These are phyloP conservation scores for Blastobotrys peoriensis DNA, from an alignment of 805 yeast genomes.

Conservation along the genomic window DNA sequence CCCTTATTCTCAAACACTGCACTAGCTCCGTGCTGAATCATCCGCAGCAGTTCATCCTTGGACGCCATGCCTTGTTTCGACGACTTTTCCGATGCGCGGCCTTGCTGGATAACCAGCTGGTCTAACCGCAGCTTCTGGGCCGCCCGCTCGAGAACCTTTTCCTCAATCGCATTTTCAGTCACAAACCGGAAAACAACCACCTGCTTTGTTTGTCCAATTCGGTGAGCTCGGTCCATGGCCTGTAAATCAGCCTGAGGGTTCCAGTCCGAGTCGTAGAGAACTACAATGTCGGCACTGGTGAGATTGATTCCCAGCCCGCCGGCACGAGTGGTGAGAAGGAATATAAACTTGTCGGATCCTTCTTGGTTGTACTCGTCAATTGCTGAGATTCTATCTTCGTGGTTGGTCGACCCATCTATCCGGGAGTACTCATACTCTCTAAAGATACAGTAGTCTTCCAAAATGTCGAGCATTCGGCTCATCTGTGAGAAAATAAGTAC, in stretches of 20 bases:
- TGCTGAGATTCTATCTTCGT: conserved; percentile 86
- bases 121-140: conserved; percentile 90
- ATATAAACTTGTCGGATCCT: conserved; percentile 72
- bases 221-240: conserved; percentile 97
- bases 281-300: conserved; percentile 85
- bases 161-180: conserved; percentile 95
- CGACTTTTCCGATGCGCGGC: conserved; percentile 43
- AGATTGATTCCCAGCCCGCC: conserved; percentile 94
- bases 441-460: conserved; percentile 85
- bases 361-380: conserved; percentile 88
- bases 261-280: conserved; percentile 92
- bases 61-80: conserved; percentile 31
- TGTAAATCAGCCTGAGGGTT: conserved; percentile 97
- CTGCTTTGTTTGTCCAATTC: conserved; percentile 96
- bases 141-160: conserved; percentile 90
- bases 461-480: conserved; percentile 82
- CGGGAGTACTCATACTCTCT: conserved; percentile 84
- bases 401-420: conserved; percentile 90
- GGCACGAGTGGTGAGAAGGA: conserved; percentile 86
- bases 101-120: conserved; percentile 93
- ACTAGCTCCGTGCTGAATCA: conserved; percentile 97
- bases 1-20: conserved; percentile 59
- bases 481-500: conserved; percentile 90
- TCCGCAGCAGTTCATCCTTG: conserved; percentile 81
- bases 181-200: conserved; percentile 88